Evolutionary conservation across 768 basidiomycete species (phyloP).

Genomic region (Rhizopogon vinicolor): DNA sequence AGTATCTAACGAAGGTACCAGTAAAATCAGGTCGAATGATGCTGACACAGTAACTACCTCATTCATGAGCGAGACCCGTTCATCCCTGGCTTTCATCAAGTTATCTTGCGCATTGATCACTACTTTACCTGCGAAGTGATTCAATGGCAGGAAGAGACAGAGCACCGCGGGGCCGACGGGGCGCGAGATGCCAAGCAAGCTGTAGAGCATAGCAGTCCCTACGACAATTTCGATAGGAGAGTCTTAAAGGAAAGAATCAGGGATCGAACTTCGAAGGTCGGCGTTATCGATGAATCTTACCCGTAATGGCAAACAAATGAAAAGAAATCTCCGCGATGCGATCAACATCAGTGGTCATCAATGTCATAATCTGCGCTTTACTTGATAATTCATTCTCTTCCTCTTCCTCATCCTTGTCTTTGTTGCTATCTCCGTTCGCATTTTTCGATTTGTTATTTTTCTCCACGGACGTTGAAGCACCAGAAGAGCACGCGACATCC

Average conservation of each 20-base stretch:
- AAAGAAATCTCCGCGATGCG: slow-evolving; percentile 81
- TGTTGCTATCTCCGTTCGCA: slow-evolving; percentile 7
- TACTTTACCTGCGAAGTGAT: slow-evolving; percentile 79
- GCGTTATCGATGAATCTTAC: slow-evolving; percentile 29
- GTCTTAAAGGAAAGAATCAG: slow-evolving; percentile 36
- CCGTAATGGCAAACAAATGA: slow-evolving; percentile 73
- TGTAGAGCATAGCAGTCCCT: slow-evolving; percentile 73
- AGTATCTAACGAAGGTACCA: slow-evolving; percentile 42
- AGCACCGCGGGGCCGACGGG: slow-evolving; percentile 77
- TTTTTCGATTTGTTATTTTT: slow-evolving; percentile 10
- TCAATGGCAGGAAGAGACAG: slow-evolving; percentile 69
- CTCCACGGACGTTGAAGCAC: slow-evolving; percentile 19
- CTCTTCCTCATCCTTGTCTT: slow-evolving; percentile 29
- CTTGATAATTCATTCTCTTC: slow-evolving; percentile 57
- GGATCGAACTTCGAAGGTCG: neutral
- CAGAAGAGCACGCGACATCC: slow-evolving; percentile 67
- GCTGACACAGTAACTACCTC: slow-evolving; percentile 38
- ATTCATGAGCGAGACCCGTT: slow-evolving; percentile 89
- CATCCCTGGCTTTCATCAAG: slow-evolving; percentile 89
- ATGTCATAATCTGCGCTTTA: slow-evolving; percentile 85
- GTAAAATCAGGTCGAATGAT: neutral
- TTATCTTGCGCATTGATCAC: slow-evolving; percentile 77
- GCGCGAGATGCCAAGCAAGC: slow-evolving; percentile 71
- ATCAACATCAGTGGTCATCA: slow-evolving; percentile 95
- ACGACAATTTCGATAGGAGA: slow-evolving; percentile 75